A percentile compares a stretch with the other conserved stretches of the same genome.
phyloP scores from a whole-genome alignment of 208 protist genomes.

The Acanthamoeba lenticulata region DNA sequence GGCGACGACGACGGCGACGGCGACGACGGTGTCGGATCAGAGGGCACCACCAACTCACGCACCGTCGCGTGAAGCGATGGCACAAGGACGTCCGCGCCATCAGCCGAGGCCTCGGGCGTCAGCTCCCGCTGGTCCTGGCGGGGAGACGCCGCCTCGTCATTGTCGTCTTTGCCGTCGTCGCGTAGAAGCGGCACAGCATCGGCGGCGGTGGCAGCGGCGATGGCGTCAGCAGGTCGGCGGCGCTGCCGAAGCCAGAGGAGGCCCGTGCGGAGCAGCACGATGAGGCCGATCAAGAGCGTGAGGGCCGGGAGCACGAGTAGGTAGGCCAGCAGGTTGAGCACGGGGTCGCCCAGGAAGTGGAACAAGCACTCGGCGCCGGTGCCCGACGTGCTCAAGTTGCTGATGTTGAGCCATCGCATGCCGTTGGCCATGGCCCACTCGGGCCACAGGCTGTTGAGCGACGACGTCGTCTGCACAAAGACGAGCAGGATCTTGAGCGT shows the following conservation, averaged over 20 bases:
- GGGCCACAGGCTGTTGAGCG: conserved; percentile 44
- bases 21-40: not conserved
- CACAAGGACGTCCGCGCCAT: too few relatives aligned
- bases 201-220: not conserved
- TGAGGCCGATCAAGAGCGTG: not conserved
- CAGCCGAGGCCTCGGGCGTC: not conserved
- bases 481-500: conserved; percentile 44
- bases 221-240: too few relatives aligned
- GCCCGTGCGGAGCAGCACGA: not conserved
- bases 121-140: not conserved
- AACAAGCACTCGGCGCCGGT: not conserved
- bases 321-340: not conserved
- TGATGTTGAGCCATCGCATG: conserved; percentile 35
- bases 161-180: too few relatives aligned
- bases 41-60: too few relatives aligned
- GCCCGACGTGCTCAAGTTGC: not conserved
- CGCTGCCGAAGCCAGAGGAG: not conserved
- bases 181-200: too few relatives aligned
- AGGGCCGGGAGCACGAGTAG: not conserved
- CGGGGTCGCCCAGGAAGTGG: not conserved
- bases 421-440: conserved; percentile 34
- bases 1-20: not conserved
- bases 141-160: not conserved
- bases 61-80: too few relatives aligned
- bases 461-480: conserved; percentile 20